Conservation (phyloP, 192 early-diverging fungal genomes). For the Ramicandelaber brevisporus region DNA sequence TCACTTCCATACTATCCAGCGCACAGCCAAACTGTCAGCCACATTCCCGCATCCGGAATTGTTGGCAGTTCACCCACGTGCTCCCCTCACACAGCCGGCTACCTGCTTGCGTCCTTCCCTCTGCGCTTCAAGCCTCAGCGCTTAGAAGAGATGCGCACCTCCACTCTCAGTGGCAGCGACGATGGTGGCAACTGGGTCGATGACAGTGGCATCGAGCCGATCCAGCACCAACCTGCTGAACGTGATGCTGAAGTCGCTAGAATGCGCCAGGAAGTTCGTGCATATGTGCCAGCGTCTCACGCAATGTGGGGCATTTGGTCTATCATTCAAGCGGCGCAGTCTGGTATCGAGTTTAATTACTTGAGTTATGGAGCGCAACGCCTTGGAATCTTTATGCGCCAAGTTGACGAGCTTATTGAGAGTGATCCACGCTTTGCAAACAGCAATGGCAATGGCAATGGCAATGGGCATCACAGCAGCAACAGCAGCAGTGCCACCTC, state of each 20-base stretch:
- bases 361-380: conserved; percentile 32
- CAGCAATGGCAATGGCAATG: conserved; percentile 1
- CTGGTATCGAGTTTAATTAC: conserved; percentile 59
- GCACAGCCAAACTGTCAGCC: no score
- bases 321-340: conserved; percentile 41
- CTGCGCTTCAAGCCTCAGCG: background rate
- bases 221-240: no score
- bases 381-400: conserved; percentile 15
- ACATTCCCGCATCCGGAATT: no score
- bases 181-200: conserved; percentile 5
- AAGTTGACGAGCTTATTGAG: conserved; percentile 4
- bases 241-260: conserved; percentile 7
- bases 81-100: background rate
- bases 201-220: no score
- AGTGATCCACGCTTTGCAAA: no score
- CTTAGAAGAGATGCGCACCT: background rate
- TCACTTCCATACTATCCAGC: no score
- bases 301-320: conserved; percentile 63
- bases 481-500: background rate
- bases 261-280: conserved; percentile 8
- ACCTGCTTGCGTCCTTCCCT: background rate
- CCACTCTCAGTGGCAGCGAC: conserved; percentile 3
- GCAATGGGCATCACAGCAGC: background rate
- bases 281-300: conserved; percentile 21
- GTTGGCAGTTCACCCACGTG: no score